Base-by-base conservation (phyloP, 2,329 filamentous ascomycete genomes). In the Arthrobotrys megalospora region DNA sequence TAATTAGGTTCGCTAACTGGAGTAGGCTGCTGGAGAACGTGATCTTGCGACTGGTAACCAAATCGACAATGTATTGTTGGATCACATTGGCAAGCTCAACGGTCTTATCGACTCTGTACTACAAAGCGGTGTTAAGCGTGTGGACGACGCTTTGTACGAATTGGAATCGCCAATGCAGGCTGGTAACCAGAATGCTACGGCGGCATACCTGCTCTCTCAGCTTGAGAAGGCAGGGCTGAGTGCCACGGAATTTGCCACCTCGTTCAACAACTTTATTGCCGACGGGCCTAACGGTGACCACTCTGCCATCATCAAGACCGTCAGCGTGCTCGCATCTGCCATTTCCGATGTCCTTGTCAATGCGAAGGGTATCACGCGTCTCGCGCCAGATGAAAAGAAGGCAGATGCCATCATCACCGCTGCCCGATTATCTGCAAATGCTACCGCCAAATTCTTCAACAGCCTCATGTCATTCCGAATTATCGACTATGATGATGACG, bases 211-310 rank as follows among this genome's bases (percentile, higher is more conserved):
- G 11, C 88, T 99, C 63, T 98, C 95, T 1, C 95, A 98, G 84
- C 94, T 98, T 75, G 96, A 99, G 84, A 99, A 98, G 86, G 94
- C 96, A 0, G 96, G 94, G 6, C 90, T 94, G 8, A 97, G 91
- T 80, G 93, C 96, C 11, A 98, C 96, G 85, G 96, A 99, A 84
- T 99, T 99, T 85, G 96, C 95, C 0, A 98, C 95, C 0, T 91
- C 96, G 0, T 99, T 98, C 88, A 99, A 97, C 87, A 97, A 97
- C 85, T 98, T 96, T 84, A 96, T 99, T 82, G 96, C 95, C 6
- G 96, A 99, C 83, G 96, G 96, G 0, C 94, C 95, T 4, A 97
- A 94, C 84, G 93, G 93, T 83, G 91, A 91, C 8, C 93, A 97
- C 82, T 90, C 92, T 1, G 94, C 97, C 76, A 92, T 99, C 79